Evolutionary conservation across 352 stramenopile genomes (phyloP).

Genomic region (Thalassiosira oceanica): DNA sequence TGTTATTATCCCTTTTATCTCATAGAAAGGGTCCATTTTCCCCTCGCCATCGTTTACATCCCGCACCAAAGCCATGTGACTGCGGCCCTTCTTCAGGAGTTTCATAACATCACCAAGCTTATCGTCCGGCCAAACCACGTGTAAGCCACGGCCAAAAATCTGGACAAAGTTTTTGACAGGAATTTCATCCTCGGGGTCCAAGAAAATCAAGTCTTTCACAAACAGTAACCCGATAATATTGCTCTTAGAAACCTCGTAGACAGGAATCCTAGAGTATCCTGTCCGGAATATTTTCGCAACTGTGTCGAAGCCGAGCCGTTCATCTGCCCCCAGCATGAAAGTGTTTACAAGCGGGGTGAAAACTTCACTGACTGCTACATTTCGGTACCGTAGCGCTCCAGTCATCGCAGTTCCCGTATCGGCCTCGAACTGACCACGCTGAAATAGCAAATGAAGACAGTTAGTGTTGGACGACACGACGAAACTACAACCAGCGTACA

Average conservation of each 20-base stretch:
- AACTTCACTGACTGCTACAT: conserved; percentile 87
- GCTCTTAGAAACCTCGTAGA: conserved; percentile 85
- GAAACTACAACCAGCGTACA: too few species aligned
- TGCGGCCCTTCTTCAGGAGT: conserved; percentile 90
- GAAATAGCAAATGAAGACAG: too few species aligned
- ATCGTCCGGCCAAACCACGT: conserved; percentile 88
- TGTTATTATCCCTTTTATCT: conserved; percentile 95
- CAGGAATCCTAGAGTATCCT: conserved; percentile 93
- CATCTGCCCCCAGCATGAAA: conserved; percentile 91
- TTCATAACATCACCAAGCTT: conserved; percentile 90
- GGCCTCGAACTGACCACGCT: conserved; percentile 90
- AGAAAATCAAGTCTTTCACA: conserved; percentile 98
- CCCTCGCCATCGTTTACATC: conserved; percentile 85
- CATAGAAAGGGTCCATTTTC: conserved; percentile 90
- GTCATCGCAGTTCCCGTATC: conserved; percentile 92
- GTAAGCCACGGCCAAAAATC: conserved; percentile 83
- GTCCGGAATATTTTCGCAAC: conserved; percentile 94
- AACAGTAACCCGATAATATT: conserved; percentile 96
- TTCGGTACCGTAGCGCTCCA: conserved; percentile 92
- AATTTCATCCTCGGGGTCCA: conserved; percentile 92
- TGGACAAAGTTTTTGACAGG: conserved; percentile 81
- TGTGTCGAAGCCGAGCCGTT: conserved; percentile 83
- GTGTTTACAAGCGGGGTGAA: conserved; percentile 92
- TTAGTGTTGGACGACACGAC: too few species aligned
- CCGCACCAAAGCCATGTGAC: conserved; percentile 92